Conservation (phyloP, 2,329 filamentous ascomycete species). For the Macrophomina phaseolina region DNA sequence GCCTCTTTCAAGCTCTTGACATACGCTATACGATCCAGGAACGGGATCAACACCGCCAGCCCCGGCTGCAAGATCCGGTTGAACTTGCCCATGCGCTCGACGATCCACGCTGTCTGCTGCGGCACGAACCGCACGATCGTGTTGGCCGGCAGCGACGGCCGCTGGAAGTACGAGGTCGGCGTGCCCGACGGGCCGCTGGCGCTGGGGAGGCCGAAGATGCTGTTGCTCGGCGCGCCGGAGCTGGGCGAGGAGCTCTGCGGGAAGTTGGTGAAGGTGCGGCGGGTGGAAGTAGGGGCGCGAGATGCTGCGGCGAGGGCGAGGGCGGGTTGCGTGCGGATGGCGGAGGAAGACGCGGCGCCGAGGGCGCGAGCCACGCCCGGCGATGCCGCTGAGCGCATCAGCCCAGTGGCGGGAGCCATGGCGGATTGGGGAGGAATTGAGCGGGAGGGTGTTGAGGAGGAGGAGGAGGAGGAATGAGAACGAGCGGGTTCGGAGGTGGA, state of each 20-base stretch:
- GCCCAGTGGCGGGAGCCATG: conserved; percentile 27
- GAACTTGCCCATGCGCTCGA: conserved; percentile 99
- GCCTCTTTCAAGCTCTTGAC: conserved; percentile 97
- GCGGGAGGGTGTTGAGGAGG: neutral
- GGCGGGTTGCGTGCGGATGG: neutral
- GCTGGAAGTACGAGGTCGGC: conserved; percentile 81
- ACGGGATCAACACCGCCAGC: conserved; percentile 83
- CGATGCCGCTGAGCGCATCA: conserved; percentile 23
- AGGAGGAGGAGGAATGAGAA: neutral
- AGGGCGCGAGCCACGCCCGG: conserved; percentile 15
- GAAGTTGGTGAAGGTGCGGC: conserved; percentile 13
- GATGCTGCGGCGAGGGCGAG: neutral
- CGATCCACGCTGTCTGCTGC: conserved; percentile 99
- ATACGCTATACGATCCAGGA: conserved; percentile 95
- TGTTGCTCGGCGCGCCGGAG: neutral
- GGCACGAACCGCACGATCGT: conserved; percentile 95
- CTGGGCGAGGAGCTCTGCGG: conserved; percentile 1
- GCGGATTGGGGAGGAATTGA: neutral
- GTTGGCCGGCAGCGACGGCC: conserved; percentile 78
- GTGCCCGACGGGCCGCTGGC: conserved; percentile 32
- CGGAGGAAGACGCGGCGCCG: neutral
- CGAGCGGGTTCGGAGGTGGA: neutral
- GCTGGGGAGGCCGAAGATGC: conserved; percentile 14
- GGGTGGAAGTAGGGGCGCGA: neutral
- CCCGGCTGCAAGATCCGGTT: conserved; percentile 91